Base-by-base conservation (phyloP, 164 flowering plant genomes). In the Annona cherimola region DNA sequence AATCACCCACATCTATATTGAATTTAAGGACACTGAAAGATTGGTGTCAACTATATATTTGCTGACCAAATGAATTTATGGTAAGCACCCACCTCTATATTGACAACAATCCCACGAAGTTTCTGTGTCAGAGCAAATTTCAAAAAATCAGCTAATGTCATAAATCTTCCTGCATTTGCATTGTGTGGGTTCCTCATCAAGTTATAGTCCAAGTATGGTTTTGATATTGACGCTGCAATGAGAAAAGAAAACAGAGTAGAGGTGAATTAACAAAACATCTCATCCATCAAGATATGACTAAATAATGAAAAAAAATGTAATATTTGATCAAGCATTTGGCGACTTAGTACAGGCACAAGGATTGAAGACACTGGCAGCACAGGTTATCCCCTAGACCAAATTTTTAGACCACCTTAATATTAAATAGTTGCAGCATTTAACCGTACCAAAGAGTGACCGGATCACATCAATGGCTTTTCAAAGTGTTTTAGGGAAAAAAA, bases 71-170 rank as follows among this genome's bases (percentile, higher is more conserved):
- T 16, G 57, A 50, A 64, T 64, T 2, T 41, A 42, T 3, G 14
- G 45, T 64, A 35, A 20, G 55, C 44, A 70, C 81, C 69, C 63
- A 84, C 84, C 82, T 82, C 82, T 73, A 84, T 76, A 62, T 59
- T 75, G 75, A 84, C 77, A 70, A 84, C 71, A 40, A 84, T 78
- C 57, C 86, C 86, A 70, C 79, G 16, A 80, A 81, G 60, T 20
- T 76, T 42, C 42, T 80, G 72, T 69, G 20, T 61, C 60, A 69
- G 68, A 19, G 84, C 77, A 39, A 79, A 75, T 2, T 26, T 77
- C 75, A 84, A 61, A 75, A 84, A 84, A n/a, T 78, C 75, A 59
- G 73, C 45, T 69, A 84, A 73, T 20, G 79, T 65, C 65, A 80
- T n/a, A 54, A 81, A 76, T 0, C 16, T 78, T 72, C 83, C 84